Conservation (phyloP, 306 rosid species). For the Leucaena leucocephala region DNA sequence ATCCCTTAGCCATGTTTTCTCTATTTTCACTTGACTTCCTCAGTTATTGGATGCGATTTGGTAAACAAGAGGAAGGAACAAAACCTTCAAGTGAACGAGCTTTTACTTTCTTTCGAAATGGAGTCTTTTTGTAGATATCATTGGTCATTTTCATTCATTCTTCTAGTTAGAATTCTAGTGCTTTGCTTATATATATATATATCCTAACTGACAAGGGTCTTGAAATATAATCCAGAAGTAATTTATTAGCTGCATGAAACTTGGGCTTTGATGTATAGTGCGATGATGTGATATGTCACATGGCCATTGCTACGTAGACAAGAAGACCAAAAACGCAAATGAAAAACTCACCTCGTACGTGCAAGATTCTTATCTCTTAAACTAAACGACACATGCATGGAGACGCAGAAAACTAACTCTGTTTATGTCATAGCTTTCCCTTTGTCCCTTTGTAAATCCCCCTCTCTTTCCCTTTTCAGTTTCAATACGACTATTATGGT, state of each 20-base stretch:
- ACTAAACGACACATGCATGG: neutral
- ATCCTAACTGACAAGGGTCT: neutral
- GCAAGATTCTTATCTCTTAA: neutral
- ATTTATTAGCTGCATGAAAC: neutral
- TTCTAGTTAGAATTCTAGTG: neutral
- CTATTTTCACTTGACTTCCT: neutral
- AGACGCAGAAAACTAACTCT: neutral
- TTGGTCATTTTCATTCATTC: neutral
- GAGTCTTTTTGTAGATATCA: neutral
- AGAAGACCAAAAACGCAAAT: neutral
- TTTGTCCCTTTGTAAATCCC: slow-evolving; percentile 8
- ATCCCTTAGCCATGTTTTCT: neutral
- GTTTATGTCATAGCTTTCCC: neutral
- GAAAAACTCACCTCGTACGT: neutral
- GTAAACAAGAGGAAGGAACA: neutral
- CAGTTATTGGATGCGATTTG: neutral
- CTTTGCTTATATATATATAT: neutral
- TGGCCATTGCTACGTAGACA: neutral
- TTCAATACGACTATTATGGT: slow-evolving; percentile 27
- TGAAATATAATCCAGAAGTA: neutral
- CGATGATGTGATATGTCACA: neutral
- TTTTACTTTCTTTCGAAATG: neutral
- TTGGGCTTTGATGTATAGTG: neutral
- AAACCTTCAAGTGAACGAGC: neutral
- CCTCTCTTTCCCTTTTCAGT: slow-evolving; percentile 39